Base-by-base conservation (phyloP, 2,329 filamentous ascomycete genomes). In the Lachnellula occidentalis region DNA sequence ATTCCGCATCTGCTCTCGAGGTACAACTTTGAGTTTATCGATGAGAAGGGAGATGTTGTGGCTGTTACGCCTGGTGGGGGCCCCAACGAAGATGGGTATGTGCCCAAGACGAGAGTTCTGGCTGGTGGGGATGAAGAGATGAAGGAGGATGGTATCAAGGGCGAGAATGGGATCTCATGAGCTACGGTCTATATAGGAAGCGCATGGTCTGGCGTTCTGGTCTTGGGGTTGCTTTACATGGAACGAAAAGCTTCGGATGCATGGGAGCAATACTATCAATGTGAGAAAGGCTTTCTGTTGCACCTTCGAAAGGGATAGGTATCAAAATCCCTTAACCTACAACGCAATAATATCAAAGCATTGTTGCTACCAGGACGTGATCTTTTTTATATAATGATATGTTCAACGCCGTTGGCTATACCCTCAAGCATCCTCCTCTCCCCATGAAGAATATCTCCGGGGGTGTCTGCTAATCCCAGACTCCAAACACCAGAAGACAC, bases 1-100 rank as follows among this genome's bases (percentile, higher is more conserved):
- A 97, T 99, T 54, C 94, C 94, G 0, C 94, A 99, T 70, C 80
- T 97, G 4, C 81, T 99, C 11, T 96, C 91, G 60, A 82, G 91
- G 52, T 99, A 97, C 75, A 95, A 96, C 73, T 97, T 97, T 69
- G 92, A 99, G 69, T 97, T 96, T 65, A 87, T 97, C 45, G 90
- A 99, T 70, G 94, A 99, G 73, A 81, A 90, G 48, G 92, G 91
- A 56, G 86, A 95, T 53, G 86, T 95, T 6, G 88, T 92, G 21
- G 90, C 91, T 2, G 79, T 85, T 27, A 96, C 92, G 3, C 92
- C 92, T 0, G 90, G 91, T 5, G 78, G 82, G 2, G 81, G 79
- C 1, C 78, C 82, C 14, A 76, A 45, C 9, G 81, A 8, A 78
- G 77, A 57, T n/a, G 67, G 69, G 15, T 80, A 82, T 57, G 75